A percentile compares a stretch with the other conserved stretches of the same genome.
Conservation (phyloP, 345 rosid species). For the Citrus australasica region DNA sequence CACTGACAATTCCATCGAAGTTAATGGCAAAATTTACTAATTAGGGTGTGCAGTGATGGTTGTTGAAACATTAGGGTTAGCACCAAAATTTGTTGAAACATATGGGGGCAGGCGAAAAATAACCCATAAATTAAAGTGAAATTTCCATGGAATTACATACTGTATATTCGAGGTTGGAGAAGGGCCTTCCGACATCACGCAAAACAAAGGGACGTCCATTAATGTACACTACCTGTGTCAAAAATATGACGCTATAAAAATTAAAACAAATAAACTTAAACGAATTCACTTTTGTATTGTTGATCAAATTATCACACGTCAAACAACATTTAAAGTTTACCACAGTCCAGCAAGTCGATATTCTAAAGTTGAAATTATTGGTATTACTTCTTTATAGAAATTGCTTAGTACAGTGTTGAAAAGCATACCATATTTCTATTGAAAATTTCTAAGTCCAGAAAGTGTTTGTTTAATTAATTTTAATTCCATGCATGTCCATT, state of each 20-base stretch:
- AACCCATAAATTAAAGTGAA: background rate
- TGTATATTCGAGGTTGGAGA: slow-evolving; percentile 97
- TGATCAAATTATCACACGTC: slow-evolving; percentile 5
- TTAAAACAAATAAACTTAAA: slow-evolving; percentile 8
- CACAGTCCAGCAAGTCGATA: background rate
- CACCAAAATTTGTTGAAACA: too few relatives aligned
- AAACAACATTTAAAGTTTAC: background rate
- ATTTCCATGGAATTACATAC: slow-evolving; percentile 35
- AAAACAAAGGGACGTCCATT: slow-evolving; percentile 96
- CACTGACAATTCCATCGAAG: too few relatives aligned
- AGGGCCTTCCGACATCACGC: slow-evolving; percentile 94
- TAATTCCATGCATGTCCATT: background rate
- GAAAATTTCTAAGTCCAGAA: background rate
- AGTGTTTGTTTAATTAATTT: background rate
- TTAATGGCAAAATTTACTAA: too few relatives aligned
- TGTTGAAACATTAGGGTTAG: too few relatives aligned
- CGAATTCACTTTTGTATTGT: slow-evolving; percentile 1
- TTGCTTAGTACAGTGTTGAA: background rate
- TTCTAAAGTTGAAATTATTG: background rate
- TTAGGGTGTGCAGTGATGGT: too few relatives aligned
- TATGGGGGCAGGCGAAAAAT: too few relatives aligned
- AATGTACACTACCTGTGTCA: slow-evolving; percentile 77
- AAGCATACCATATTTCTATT: background rate
- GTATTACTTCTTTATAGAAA: background rate
- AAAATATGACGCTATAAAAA: slow-evolving; percentile 8